Evolutionary conservation across 345 rosid genomes (phyloP), one percentile per base, ranked within the genome.

Genomic region (Gossypium sturtianum): DNA sequence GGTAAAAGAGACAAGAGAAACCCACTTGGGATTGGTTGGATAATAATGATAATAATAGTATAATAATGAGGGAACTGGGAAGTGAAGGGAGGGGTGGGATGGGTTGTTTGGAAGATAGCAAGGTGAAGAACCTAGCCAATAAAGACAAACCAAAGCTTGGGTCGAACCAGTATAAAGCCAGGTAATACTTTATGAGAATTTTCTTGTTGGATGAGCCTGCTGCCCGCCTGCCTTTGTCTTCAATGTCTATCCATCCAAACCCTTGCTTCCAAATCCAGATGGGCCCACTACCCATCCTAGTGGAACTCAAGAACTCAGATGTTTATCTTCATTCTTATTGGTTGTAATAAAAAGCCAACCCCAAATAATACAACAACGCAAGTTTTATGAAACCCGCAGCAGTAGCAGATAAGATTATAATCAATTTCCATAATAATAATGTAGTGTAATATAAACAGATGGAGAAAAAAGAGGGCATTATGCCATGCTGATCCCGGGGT

Each of bases 401-500:
- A 57, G 61, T 0, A 19, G 3, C 29, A 9, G 62, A 57, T 57
- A 11, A 57, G 12, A 22, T 57, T 57, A 11, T 53, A 16, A 16
- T 53, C 22, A 12, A 11, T 3, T 2, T 53, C 59, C 22, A 7
- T 54, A n/a, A 8, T 23, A 20, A 1, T 7, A n/a, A 19, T 54
- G 22, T 11, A 8, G 23, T 9, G 3, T 19, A n/a, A 9, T 7
- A 23, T 3, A 20, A 25, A 12, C 29, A 4, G 13, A 20, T 2
- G 3, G 27, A 13, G 22, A 19, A 45, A 34, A 69, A n/a, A 13
- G 15, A 13, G 7, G 27, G 54, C 66, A 74, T 74, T 1, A 57
- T 9, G 61, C 75, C 83, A 76, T 82, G 81, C 72, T 67, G 70
- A 77, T 71, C 69, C 76, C 73, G 91, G 88, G 91, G 88, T 87